phyloP scores from a whole-genome alignment of 495 filamentous ascomycete genomes.

The Cryomyces minteri region DNA sequence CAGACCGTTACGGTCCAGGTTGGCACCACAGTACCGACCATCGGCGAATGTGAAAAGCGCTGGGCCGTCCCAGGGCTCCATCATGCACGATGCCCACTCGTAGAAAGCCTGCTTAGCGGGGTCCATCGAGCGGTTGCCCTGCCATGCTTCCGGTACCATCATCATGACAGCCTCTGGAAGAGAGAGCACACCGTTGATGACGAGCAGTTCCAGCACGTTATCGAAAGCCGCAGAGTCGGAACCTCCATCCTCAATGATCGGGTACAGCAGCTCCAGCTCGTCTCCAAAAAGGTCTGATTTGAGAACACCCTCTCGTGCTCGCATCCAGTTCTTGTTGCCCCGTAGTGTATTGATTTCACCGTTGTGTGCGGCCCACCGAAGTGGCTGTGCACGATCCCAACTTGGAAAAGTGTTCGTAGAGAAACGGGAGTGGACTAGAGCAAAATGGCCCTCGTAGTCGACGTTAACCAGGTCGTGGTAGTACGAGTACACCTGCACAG shows the following conservation, averaged over 20 bases:
- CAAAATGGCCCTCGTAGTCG: conserved; percentile 96
- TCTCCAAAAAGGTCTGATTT: conserved; percentile 85
- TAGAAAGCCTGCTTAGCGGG: conserved; percentile 96
- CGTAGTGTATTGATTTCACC: conserved; percentile 98
- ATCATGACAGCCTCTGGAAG: conserved; percentile 97
- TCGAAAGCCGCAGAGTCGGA: conserved; percentile 98
- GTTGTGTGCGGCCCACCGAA: conserved; percentile 97
- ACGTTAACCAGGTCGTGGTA: conserved; percentile 95
- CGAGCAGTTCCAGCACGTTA: conserved; percentile 88
- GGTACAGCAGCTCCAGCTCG: conserved; percentile 80
- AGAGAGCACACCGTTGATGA: conserved; percentile 93
- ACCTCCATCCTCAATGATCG: conserved; percentile 91
- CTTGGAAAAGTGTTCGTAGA: conserved; percentile 99
- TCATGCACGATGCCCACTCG: conserved; percentile 98
- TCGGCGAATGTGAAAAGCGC: conserved; percentile 97
- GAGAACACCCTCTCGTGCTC: conserved; percentile 90
- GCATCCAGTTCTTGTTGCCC: conserved; percentile 99
- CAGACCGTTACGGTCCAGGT: conserved; percentile 94
- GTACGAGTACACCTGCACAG: conserved; percentile 97
- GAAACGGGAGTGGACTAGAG: conserved; percentile 93
- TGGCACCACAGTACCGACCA: conserved; percentile 93
- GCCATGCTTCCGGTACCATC: conserved; percentile 98
- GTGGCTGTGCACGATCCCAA: conserved; percentile 94
- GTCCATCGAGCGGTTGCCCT: conserved; percentile 84
- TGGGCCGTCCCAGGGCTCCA: conserved; percentile 99